phyloP scores from a whole-genome alignment of 2,329 filamentous ascomycete species.

The Alternaria infectoria region DNA sequence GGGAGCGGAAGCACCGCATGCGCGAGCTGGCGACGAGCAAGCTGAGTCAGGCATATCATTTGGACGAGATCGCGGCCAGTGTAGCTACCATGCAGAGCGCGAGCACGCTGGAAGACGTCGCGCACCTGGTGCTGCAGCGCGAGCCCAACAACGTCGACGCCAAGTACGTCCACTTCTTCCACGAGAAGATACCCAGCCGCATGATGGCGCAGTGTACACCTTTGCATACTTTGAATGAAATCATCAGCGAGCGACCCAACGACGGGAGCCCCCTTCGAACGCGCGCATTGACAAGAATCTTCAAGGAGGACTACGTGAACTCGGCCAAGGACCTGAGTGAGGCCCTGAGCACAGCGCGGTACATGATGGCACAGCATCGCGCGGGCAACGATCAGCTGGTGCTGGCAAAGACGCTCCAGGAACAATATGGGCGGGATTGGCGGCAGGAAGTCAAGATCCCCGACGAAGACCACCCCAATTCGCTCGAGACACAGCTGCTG shows the following conservation, averaged over 20 bases:
- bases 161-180: conserved; percentile 90
- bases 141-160: conserved; percentile 73
- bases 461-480: conserved; percentile 73
- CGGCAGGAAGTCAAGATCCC: conserved; percentile 59
- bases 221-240: conserved; percentile 68
- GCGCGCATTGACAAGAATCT: conserved; percentile 73
- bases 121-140: conserved; percentile 73
- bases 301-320: conserved; percentile 75
- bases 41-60: conserved; percentile 75
- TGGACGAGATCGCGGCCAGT: conserved; percentile 84
- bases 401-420: conserved; percentile 54
- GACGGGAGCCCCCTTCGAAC: conserved; percentile 74
- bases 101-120: conserved; percentile 78
- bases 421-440: conserved; percentile 53
- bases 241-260: conserved; percentile 68
- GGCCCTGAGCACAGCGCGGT: conserved; percentile 64
- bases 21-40: conserved; percentile 80
- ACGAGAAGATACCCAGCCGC: conserved; percentile 83
- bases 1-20: conserved; percentile 79
- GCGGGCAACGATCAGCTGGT: conserved; percentile 60
- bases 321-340: conserved; percentile 73
- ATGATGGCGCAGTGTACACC: conserved; percentile 76
- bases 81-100: conserved; percentile 84
- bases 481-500: conserved; percentile 74
- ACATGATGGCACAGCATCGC: conserved; percentile 61